These are phyloP conservation scores for Talaromyces sp. DNA, from an alignment of 2,329 filamentous ascomycete genomes.

Conservation along the genomic window DNA sequence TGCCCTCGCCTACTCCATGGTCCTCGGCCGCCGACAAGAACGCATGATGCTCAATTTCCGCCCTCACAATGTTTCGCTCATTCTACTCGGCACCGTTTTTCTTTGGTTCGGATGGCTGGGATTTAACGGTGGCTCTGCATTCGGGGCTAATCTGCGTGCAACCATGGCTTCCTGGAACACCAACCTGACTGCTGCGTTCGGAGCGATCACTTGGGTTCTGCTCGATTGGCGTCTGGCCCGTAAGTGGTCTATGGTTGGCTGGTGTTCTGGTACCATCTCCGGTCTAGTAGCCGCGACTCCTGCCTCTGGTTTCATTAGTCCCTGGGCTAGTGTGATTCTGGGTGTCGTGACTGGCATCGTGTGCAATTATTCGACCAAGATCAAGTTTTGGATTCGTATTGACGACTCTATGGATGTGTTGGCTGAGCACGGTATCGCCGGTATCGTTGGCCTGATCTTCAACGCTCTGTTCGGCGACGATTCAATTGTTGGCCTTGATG, in stretches of 20 bases:
- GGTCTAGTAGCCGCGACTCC: constrained; percentile 87
- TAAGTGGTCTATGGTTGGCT: constrained; percentile 94
- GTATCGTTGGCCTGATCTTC: constrained; percentile 76
- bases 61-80: constrained; percentile 96
- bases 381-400: constrained; percentile 75
- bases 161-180: constrained; percentile 98
- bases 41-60: constrained; percentile 99
- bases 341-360: constrained; percentile 66
- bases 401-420: constrained; percentile 91
- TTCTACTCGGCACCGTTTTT: constrained; percentile 90
- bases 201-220: constrained; percentile 87
- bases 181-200: constrained; percentile 90
- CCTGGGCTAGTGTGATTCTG: constrained; percentile 64
- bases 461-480: constrained; percentile 77
- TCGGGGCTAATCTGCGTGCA: constrained; percentile 90
- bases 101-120: constrained; percentile 99
- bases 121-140: constrained; percentile 96
- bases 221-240: constrained; percentile 92
- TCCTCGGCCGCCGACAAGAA: constrained; percentile 93
- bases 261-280: constrained; percentile 87
- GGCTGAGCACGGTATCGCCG: constrained; percentile 83
- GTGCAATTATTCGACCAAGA: constrained; percentile 86
- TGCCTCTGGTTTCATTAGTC: constrained; percentile 75
- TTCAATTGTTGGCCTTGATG: constrained; percentile 74
- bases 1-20: constrained; percentile 91